Evolutionary conservation across 129 eudicot species (phyloP), one percentile per base, ranked within the genome.

Genomic region (Artemisia annua): DNA sequence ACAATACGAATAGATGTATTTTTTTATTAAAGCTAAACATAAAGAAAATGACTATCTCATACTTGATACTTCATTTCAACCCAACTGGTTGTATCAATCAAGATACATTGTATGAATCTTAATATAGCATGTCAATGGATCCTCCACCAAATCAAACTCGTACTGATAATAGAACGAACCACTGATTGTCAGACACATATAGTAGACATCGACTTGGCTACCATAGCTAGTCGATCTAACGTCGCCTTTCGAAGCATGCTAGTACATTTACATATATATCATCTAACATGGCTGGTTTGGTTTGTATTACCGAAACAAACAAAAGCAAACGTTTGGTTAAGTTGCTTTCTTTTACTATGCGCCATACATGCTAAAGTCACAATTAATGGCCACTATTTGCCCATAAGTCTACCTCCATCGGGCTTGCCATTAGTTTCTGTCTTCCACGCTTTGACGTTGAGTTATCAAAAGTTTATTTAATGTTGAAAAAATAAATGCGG

Each of bases 311-410:
- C 51, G 1, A 80, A 61, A 20, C 77, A 71, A 46, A 76, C 76
- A 59, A 66, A 63, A n/a, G n/a, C n/a, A n/a, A 5, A 69, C 75
- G 81, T 70, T 70, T 70, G 58, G 81, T 35, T 35, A 35, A 0
- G 44, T 75, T 79, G 84, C 73, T 71, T 30, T 71, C 82, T 72
- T 69, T 66, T 59, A 51, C 71, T 82, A 60, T 66, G 73, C 79
- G 78, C 85, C 85, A 72, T 71, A 61, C 59, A 72, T 75, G 44
- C 60, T 63, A 81, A 81, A 80, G 80, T 63, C 53, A 56, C 72
- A 44, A 63, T 76, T 57, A 53, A 76, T 71, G 85, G 85, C 26
- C 84, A 66, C 39, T 32, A 74, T 68, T 79, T 73, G 52, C 60
- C 19, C 65, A 59, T 50, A 24, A 79, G 79, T 79, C 56, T 12